Percentiles rank a stretch among this genome's conserved stretches.
Conservation (phyloP, 805 yeast genomes). For the Candida takata region DNA sequence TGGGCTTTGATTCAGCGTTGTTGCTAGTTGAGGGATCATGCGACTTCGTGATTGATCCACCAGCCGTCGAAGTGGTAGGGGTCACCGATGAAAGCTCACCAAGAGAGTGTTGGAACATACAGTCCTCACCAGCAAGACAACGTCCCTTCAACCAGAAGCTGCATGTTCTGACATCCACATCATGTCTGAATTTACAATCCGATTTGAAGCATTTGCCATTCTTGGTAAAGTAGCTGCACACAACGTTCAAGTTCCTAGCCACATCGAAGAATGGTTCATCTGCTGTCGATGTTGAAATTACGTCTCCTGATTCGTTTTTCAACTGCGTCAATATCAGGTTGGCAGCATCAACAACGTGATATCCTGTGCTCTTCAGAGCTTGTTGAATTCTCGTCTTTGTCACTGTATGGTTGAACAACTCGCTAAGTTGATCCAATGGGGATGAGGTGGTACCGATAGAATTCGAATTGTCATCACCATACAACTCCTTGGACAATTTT, state of each 20-base stretch:
- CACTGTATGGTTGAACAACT: constrained; percentile 26
- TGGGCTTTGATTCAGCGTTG: background rate
- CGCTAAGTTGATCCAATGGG: constrained; percentile 32
- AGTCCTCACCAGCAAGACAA: constrained; percentile 36
- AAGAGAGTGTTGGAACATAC: constrained; percentile 32
- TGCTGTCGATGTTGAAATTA: background rate
- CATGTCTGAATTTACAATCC: constrained; percentile 42
- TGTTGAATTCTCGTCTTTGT: constrained; percentile 29
- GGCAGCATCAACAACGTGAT: constrained; percentile 26
- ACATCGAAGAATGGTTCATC: constrained; percentile 8
- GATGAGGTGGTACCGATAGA: constrained; percentile 17
- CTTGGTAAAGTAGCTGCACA: constrained; percentile 36
- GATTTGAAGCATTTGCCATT: constrained; percentile 36
- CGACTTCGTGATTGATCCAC: constrained; percentile 4
- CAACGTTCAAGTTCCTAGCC: constrained; percentile 16
- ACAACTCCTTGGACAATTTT: constrained; percentile 15
- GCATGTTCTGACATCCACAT: constrained; percentile 34
- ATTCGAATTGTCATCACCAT: constrained; percentile 8
- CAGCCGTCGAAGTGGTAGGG: constrained; percentile 1
- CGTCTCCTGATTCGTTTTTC: constrained; percentile 7
- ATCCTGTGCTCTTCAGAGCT: constrained; percentile 30
- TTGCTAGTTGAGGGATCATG: background rate
- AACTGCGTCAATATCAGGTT: constrained; percentile 15
- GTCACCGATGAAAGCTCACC: constrained; percentile 8
- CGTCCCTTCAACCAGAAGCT: constrained; percentile 40